Evolutionary conservation across 257 asterid species (phyloP).

Genomic region (Euphrasia confusa): DNA sequence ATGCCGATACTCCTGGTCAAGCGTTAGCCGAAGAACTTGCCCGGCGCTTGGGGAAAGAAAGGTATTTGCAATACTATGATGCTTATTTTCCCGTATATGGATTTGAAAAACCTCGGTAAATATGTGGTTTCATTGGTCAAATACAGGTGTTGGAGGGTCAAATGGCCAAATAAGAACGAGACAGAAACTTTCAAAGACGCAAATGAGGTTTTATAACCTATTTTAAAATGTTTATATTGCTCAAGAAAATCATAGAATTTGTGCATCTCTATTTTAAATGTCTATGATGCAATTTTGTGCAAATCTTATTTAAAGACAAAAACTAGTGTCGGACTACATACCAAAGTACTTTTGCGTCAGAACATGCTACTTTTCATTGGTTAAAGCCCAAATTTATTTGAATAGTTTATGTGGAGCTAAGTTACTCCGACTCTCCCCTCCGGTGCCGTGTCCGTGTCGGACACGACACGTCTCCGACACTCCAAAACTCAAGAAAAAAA

Average conservation of each 20-base stretch:
- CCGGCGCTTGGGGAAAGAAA: conserved; percentile 91
- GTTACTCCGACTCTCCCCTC: no score
- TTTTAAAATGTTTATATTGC: conserved; percentile 8
- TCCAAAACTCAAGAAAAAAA: no score
- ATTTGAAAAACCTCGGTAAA: background rate
- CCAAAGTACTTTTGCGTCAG: background rate
- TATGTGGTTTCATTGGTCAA: conserved; percentile 25
- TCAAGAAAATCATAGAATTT: conserved; percentile 3
- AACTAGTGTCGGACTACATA: no score
- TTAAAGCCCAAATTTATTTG: background rate
- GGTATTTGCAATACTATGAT: conserved; percentile 37
- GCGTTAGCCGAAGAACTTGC: conserved; percentile 99
- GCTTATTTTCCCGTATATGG: conserved; percentile 11
- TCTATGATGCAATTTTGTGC: background rate
- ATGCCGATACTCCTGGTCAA: conserved; percentile 90
- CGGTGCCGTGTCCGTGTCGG: no score
- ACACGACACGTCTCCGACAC: no score
- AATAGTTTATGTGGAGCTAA: no score
- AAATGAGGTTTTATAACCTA: conserved; percentile 62
- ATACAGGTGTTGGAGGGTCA: conserved; percentile 96
- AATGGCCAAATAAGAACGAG: conserved; percentile 82
- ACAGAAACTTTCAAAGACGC: conserved; percentile 73
- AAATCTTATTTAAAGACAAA: no score
- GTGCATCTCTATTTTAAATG: background rate
- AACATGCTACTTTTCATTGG: background rate